phyloP scores from a whole-genome alignment of 169 alveolate genomes.

The Neospora caninum region DNA sequence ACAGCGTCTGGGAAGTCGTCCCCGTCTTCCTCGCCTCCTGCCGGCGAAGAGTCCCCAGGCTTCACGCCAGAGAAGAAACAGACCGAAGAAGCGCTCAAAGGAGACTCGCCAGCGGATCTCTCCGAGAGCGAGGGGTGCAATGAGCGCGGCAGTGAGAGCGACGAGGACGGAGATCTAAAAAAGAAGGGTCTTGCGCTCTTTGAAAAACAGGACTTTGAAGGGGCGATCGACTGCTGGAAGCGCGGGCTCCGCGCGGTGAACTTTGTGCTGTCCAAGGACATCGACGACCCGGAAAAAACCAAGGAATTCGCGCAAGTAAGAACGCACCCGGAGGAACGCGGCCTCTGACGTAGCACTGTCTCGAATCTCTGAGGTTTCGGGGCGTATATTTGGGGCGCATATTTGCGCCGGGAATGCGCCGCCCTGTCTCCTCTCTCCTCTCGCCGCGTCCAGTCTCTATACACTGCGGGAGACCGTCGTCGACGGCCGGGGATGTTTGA shows the following conservation, averaged over 20 bases:
- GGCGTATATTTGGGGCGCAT: no score
- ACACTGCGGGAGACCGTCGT: no score
- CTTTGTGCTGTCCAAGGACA: conserved; percentile 48
- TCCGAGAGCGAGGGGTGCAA: not conserved
- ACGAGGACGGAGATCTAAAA: conserved; percentile 15
- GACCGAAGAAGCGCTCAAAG: not conserved
- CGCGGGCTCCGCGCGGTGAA: conserved; percentile 63
- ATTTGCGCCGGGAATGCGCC: no score
- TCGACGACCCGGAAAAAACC: conserved; percentile 42
- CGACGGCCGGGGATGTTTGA: no score
- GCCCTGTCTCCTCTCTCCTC: no score
- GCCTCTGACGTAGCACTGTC: no score
- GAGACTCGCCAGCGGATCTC: not conserved
- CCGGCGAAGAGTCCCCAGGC: no score
- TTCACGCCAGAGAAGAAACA: not conserved
- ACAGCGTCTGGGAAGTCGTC: no score
- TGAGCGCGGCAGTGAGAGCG: not conserved
- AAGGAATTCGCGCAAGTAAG: conserved; percentile 49
- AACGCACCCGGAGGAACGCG: no score
- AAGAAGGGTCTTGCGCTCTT: conserved; percentile 57
- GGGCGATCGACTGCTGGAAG: conserved; percentile 62
- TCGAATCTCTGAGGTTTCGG: no score
- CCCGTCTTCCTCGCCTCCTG: no score
- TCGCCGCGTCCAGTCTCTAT: no score
- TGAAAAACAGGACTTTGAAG: conserved; percentile 48